These are phyloP conservation scores for Trametes pubescens DNA, from an alignment of 1,284 basidiomycete species.

Conservation along the genomic window DNA sequence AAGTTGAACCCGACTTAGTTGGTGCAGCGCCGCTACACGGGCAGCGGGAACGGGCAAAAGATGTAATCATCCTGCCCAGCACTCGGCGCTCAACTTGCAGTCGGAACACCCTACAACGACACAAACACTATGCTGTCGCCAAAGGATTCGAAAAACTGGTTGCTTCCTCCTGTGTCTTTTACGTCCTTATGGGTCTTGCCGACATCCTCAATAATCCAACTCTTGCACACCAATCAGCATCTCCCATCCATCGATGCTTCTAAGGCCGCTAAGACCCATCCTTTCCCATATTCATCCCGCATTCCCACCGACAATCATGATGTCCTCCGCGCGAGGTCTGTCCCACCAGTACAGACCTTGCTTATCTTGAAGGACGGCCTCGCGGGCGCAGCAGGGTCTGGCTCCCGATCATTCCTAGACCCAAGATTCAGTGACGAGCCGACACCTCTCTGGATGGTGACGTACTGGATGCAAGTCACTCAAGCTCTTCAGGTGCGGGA, in stretches of 20 bases:
- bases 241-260: slow-evolving; percentile 1
- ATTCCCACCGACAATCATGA: neutral
- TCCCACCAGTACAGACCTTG: neutral
- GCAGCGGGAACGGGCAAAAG: too few species aligned
- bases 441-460: slow-evolving; percentile 5
- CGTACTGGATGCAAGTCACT: neutral
- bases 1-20: too few species aligned
- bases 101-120: too few species aligned
- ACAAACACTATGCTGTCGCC: too few species aligned
- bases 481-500: neutral
- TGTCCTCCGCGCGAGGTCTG: neutral
- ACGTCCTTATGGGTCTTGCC: neutral
- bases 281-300: neutral
- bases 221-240: neutral
- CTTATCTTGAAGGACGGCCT: neutral
- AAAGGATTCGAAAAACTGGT: too few species aligned
- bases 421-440: neutral
- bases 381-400: neutral
- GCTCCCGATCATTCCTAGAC: neutral
- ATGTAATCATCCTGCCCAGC: too few species aligned
- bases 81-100: too few species aligned
- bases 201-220: neutral
- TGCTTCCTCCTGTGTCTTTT: too few species aligned
- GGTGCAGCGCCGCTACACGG: too few species aligned
- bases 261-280: neutral